Base-by-base conservation (phyloP, 345 rosid genomes). In the Acer saccharum region DNA sequence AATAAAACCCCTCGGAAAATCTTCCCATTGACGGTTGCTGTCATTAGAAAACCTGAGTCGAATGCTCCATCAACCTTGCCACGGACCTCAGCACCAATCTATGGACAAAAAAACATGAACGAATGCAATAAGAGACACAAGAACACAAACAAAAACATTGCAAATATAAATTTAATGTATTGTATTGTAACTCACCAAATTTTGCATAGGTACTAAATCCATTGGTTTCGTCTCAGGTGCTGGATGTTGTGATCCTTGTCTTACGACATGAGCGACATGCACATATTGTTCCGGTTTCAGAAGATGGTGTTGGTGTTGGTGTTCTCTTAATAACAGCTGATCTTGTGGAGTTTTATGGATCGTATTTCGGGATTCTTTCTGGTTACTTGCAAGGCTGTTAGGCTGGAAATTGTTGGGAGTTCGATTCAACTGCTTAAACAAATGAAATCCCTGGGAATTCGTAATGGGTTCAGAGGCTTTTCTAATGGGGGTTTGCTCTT, bases 51-150 rank as follows among this genome's bases (percentile, higher is more conserved):
- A 60, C 97, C 97, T 0, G 93, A 87, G 76, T 92, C 97, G 29
- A 92, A 92, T 0, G 90, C 85, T 76, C 90, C 93, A 25, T 92
- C 97, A 3, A 92, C 92, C 80, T 86, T 90, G 50, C 97, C 97
- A 0, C 76, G 78, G 10, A 92, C 89, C 35, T 92, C 93, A 21
- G 92, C 90, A 57, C 97, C 97, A 20, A 88, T 80, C 97, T 90
- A 65, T 12, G 73, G 9, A 76, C 16, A 66, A 17, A 50, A 69
- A 21, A 6, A 8, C 58, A 77, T 10, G 25, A 46, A 63, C 20
- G 44, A 50, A 7, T 4, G 10, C 17, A 48, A 35, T 32, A 9
- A 20, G 4, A 2, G 41, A 35, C 39, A 35, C 39, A 43, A 43
- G 46, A 43, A 43, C 9, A 43, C 46, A 43, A 43, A 43, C 46